These are phyloP conservation scores for Solanum microdontum DNA, from an alignment of 257 asterid genomes.

Conservation along the genomic window DNA sequence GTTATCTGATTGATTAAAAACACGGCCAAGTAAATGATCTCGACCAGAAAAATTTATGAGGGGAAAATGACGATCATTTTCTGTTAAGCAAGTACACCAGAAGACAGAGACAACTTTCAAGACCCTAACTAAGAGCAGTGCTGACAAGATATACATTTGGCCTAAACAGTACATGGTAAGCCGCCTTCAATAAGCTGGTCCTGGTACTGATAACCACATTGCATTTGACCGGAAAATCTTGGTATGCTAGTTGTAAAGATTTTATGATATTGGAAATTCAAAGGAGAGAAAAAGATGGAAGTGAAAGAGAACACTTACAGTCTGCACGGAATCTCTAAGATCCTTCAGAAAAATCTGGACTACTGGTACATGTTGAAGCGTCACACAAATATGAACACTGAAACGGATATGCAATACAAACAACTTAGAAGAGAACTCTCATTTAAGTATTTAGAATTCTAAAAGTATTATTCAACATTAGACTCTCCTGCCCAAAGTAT, in stretches of 20 bases:
- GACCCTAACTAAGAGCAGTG: neutral
- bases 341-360: constrained; percentile 68
- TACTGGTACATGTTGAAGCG: constrained; percentile 80
- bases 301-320: constrained; percentile 37
- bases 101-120: neutral
- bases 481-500: neutral
- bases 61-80: neutral
- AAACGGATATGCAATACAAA: neutral
- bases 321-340: constrained; percentile 51
- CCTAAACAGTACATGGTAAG: neutral
- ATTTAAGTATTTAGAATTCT: neutral
- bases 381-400: constrained; percentile 95
- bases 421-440: neutral
- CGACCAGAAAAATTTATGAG: neutral
- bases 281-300: neutral
- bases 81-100: neutral
- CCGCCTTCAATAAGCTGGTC: neutral
- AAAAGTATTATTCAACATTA: neutral
- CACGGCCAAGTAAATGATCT: neutral
- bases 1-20: neutral
- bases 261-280: neutral
- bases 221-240: neutral
- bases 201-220: neutral
- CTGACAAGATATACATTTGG: neutral
- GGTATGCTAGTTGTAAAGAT: neutral